Conservation (phyloP, 2,329 filamentous ascomycete species). For the Cyphellophora europaea region DNA sequence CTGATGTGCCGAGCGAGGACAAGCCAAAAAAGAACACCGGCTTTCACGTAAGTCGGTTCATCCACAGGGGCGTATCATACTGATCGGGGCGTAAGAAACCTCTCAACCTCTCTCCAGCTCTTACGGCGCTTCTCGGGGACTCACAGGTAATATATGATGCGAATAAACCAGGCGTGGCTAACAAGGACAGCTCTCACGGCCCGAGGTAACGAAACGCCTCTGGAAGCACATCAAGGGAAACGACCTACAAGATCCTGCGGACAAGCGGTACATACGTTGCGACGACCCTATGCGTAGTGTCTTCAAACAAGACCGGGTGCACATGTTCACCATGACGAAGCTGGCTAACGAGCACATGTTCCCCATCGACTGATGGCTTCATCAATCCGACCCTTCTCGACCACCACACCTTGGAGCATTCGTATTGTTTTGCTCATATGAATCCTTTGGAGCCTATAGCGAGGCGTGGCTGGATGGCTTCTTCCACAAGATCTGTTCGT, state of each 20-base stretch:
- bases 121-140: constrained; percentile 34
- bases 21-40: constrained; percentile 66
- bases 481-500: too few relatives aligned
- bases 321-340: constrained; percentile 99
- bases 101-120: constrained; percentile 34
- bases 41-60: constrained; percentile 58
- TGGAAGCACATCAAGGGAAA: constrained; percentile 91
- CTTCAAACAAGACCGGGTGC: constrained; percentile 81
- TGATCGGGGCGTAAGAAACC: constrained; percentile 28
- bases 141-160: constrained; percentile 30
- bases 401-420: too few relatives aligned
- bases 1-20: constrained; percentile 59
- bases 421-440: too few relatives aligned
- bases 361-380: constrained; percentile 7
- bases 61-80: constrained; percentile 5
- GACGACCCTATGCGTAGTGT: constrained; percentile 86
- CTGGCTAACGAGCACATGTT: constrained; percentile 84
- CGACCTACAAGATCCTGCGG: constrained; percentile 78
- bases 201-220: constrained; percentile 90
- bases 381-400: too few relatives aligned
- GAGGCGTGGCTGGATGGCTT: too few relatives aligned
- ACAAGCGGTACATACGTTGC: constrained; percentile 88
- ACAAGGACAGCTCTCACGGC: constrained; percentile 64
- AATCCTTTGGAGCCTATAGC: too few relatives aligned
- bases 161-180: constrained; percentile 2